phyloP scores from a whole-genome alignment of 345 rosid genomes.

The Populus pruinosa region DNA sequence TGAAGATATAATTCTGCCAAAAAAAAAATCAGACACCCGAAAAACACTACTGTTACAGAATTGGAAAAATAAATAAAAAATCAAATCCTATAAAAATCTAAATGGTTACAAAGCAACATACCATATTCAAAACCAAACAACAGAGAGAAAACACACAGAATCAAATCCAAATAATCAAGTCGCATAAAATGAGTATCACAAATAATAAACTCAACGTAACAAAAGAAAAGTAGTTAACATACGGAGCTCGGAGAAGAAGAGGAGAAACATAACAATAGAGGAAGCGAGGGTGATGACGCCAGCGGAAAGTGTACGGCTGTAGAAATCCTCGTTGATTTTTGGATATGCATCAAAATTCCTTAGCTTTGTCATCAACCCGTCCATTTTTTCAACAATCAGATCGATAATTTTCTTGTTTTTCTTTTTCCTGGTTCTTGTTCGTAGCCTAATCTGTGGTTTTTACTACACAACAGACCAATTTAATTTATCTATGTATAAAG shows the following conservation, averaged over 20 bases:
- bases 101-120: neutral
- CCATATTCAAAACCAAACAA: no score
- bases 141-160: neutral
- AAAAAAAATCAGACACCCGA: neutral
- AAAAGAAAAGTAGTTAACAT: slow-evolving; percentile 11
- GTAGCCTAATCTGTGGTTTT: neutral
- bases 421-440: neutral
- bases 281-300: slow-evolving; percentile 86
- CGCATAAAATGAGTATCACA: neutral
- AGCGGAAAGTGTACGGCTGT: slow-evolving; percentile 91
- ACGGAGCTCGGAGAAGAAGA: slow-evolving; percentile 96
- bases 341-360: slow-evolving; percentile 94
- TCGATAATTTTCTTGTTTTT: neutral
- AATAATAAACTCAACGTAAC: neutral
- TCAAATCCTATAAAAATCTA: no score
- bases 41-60: neutral
- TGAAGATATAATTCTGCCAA: slow-evolving; percentile 73
- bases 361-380: slow-evolving; percentile 62
- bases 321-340: slow-evolving; percentile 93
- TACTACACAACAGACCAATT: neutral
- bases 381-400: slow-evolving; percentile 36
- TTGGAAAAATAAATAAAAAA: no score
- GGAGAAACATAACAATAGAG: slow-evolving; percentile 86
- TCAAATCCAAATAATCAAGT: neutral
- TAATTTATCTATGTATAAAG: neutral